Evolutionary conservation across 2,329 filamentous ascomycete genomes (phyloP).

Genomic region (Ustulina deusta): DNA sequence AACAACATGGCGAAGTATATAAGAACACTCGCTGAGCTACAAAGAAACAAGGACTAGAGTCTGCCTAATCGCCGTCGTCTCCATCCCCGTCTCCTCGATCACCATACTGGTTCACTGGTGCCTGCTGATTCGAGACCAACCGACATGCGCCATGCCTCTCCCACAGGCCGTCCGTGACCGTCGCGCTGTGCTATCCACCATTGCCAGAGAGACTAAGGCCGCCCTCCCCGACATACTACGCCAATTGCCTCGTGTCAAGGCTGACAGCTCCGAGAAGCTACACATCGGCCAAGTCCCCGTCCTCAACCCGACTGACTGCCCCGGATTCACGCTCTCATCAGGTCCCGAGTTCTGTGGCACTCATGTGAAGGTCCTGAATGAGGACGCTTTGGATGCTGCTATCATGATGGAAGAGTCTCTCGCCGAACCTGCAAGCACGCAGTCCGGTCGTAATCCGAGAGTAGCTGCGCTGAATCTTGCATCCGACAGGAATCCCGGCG

Average conservation of each 20-base stretch:
- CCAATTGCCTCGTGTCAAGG: slow-evolving; percentile 56
- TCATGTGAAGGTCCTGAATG: slow-evolving; percentile 63
- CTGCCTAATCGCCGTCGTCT: too few species aligned
- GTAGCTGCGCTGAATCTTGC: slow-evolving; percentile 69
- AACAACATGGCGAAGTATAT: too few species aligned
- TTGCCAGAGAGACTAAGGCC: slow-evolving; percentile 61
- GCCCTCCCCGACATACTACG: slow-evolving; percentile 61
- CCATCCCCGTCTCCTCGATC: too few species aligned
- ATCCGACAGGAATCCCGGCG: slow-evolving; percentile 62
- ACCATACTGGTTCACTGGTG: neutral
- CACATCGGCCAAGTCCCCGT: slow-evolving; percentile 53
- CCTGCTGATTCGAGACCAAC: neutral
- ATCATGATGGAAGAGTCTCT: slow-evolving; percentile 53
- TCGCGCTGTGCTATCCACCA: slow-evolving; percentile 52
- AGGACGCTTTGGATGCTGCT: slow-evolving; percentile 69
- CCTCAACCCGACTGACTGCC: slow-evolving; percentile 58
- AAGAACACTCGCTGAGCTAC: neutral
- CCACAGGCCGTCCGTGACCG: slow-evolving; percentile 32
- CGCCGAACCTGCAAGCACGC: neutral
- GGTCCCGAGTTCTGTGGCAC: slow-evolving; percentile 29
- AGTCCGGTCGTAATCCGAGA: slow-evolving; percentile 32
- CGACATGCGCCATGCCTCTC: slow-evolving; percentile 25
- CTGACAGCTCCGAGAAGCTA: slow-evolving; percentile 55
- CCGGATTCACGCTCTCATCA: slow-evolving; percentile 50
- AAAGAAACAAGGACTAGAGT: neutral